Conservation (phyloP, 371 early-diverging fungal genomes). For the Mucor mucedo region DNA sequence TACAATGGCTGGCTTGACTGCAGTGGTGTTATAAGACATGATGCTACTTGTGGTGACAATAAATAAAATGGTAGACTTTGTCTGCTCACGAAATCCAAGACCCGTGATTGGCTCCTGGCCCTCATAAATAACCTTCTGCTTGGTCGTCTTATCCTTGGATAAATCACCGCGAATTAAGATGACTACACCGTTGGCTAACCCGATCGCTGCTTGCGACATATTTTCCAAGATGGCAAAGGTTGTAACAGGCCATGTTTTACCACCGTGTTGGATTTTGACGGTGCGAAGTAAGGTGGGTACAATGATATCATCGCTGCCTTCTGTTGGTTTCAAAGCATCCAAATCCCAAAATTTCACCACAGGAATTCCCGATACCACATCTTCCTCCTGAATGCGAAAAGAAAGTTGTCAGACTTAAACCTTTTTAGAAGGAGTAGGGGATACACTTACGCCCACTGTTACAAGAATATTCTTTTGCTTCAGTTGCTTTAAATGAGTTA, state of each 20-base stretch:
- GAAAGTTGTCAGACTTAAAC: too few relatives aligned
- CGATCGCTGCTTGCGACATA: constrained; percentile 87
- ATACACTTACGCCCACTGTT: constrained; percentile 70
- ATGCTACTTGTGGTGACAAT: constrained; percentile 77
- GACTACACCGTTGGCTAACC: constrained; percentile 89
- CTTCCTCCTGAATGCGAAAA: constrained; percentile 55
- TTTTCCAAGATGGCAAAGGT: constrained; percentile 82
- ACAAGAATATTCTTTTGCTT: constrained; percentile 74
- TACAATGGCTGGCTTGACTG: constrained; percentile 59
- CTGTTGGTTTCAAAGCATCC: constrained; percentile 57
- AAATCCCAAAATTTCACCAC: constrained; percentile 85
- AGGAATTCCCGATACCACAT: constrained; percentile 48
- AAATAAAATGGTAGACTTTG: constrained; percentile 68
- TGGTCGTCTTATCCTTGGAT: constrained; percentile 75
- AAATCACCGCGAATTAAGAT: constrained; percentile 85
- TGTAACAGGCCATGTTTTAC: constrained; percentile 78
- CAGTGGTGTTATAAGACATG: constrained; percentile 69
- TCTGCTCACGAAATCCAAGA: constrained; percentile 80
- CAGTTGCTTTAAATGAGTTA: constrained; percentile 82
- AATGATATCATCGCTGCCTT: constrained; percentile 47
- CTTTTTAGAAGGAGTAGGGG: too few relatives aligned
- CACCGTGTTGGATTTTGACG: constrained; percentile 76
- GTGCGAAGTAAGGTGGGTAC: constrained; percentile 69
- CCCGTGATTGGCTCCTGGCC: constrained; percentile 87
- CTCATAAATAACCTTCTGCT: constrained; percentile 81